Percentiles rank a stretch among this genome's conserved stretches.
These are phyloP conservation scores for Phtheirospermum japonicum DNA, from an alignment of 257 asterid genomes.

Conservation along the genomic window DNA sequence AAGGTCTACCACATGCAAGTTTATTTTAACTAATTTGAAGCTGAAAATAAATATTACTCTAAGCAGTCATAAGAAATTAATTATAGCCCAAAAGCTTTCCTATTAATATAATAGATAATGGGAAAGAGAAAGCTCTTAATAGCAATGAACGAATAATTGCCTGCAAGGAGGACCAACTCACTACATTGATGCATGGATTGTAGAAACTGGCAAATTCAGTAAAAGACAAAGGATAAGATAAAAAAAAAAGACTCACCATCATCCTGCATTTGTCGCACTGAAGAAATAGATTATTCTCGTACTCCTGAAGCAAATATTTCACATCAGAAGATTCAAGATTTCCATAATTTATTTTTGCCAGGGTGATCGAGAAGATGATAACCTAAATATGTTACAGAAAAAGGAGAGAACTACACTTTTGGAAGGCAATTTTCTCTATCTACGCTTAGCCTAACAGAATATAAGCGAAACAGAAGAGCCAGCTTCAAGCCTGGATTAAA, in stretches of 20 bases:
- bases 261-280: slow-evolving; percentile 99
- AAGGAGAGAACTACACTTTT: slow-evolving; percentile 14
- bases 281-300: slow-evolving; percentile 91
- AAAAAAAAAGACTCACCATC: slow-evolving; percentile 60
- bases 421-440: slow-evolving; percentile 21
- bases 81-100: slow-evolving; percentile 15
- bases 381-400: slow-evolving; percentile 13
- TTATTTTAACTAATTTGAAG: slow-evolving; percentile 19
- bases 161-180: slow-evolving; percentile 23
- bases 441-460: slow-evolving; percentile 15
- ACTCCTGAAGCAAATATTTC: slow-evolving; percentile 65
- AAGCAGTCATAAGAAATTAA: slow-evolving; percentile 24
- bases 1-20: slow-evolving; percentile 15
- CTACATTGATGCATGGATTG: slow-evolving; percentile 16
- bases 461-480: slow-evolving; percentile 26
- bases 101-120: slow-evolving; percentile 13
- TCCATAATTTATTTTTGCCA: neutral
- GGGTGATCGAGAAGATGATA: slow-evolving; percentile 14
- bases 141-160: slow-evolving; percentile 22
- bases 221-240: slow-evolving; percentile 9
- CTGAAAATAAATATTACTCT: neutral
- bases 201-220: slow-evolving; percentile 15
- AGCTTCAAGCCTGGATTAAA: slow-evolving; percentile 22
- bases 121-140: slow-evolving; percentile 23
- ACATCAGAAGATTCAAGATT: slow-evolving; percentile 30